Conservation (phyloP, 2,329 filamentous ascomycete species). For the Endocalyx cinctus region DNA sequence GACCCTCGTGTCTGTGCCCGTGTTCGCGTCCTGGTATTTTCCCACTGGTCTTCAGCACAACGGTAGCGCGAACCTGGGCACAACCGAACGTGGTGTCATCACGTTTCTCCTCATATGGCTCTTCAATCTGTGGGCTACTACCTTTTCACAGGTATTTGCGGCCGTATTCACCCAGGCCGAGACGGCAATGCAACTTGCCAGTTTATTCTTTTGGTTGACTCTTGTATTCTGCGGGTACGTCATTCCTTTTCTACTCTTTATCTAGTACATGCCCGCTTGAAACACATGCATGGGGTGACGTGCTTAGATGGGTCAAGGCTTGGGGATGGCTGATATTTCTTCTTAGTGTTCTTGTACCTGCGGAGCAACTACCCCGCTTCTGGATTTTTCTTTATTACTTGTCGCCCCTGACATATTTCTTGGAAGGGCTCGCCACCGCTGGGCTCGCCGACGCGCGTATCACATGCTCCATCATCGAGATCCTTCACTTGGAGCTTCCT, state of each 20-base stretch:
- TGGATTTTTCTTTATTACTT: background rate
- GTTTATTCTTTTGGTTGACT: background rate
- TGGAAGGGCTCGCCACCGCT: background rate
- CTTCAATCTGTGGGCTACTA: background rate
- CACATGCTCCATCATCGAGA: background rate
- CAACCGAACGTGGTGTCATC: background rate
- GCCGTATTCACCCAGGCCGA: background rate
- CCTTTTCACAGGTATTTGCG: background rate
- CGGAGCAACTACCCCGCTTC: background rate
- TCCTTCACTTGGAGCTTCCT: background rate
- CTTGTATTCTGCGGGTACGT: background rate
- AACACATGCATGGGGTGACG: no score
- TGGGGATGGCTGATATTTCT: no score
- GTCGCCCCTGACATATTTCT: background rate
- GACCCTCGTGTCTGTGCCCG: background rate
- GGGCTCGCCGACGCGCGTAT: background rate
- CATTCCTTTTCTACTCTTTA: no score
- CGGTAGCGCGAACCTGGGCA: no score
- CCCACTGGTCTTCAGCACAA: background rate
- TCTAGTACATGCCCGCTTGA: no score
- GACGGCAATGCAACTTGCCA: background rate
- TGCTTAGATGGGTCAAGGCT: no score
- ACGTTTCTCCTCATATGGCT: background rate
- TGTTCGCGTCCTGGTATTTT: background rate
- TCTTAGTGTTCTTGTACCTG: background rate